These are phyloP conservation scores for Chaetomium sp. DNA, from an alignment of 2,329 filamentous ascomycete genomes.

Conservation along the genomic window DNA sequence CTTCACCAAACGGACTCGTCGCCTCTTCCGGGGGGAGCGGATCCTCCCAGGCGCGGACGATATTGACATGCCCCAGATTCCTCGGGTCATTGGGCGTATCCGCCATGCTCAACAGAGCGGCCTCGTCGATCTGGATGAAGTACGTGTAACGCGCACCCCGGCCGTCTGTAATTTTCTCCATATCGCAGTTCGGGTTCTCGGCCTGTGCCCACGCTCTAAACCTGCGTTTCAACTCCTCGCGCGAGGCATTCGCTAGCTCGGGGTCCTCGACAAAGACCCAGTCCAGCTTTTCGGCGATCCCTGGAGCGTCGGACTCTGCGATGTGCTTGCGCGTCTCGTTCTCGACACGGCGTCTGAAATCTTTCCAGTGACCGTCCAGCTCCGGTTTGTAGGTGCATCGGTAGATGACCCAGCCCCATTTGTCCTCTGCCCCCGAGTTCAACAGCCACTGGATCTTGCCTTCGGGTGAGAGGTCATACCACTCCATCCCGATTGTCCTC, in stretches of 20 bases:
- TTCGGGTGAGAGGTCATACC: neutral
- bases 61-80: neutral
- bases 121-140: neutral
- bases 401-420: constrained; percentile 6
- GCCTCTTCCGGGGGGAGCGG: neutral
- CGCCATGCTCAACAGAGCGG: neutral
- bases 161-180: neutral
- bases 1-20: neutral
- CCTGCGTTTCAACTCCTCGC: neutral
- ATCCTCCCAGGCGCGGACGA: neutral
- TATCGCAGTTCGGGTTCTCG: neutral
- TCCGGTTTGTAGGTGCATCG: neutral
- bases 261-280: constrained; percentile 4
- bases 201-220: neutral
- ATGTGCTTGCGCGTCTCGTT: neutral
- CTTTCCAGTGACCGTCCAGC: neutral
- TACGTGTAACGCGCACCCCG: neutral
- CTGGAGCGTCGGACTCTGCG: neutral
- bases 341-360: neutral
- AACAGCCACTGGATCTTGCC: constrained; percentile 2
- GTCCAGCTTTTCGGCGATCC: neutral
- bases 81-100: neutral
- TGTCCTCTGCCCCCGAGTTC: neutral
- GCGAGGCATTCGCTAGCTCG: neutral
- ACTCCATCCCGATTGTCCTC: neutral